Evolutionary conservation across 225 moss, liverwort and hornwort species (phyloP), one percentile per base, ranked within the genome.

Genomic region (Takakia lepidozioides): DNA sequence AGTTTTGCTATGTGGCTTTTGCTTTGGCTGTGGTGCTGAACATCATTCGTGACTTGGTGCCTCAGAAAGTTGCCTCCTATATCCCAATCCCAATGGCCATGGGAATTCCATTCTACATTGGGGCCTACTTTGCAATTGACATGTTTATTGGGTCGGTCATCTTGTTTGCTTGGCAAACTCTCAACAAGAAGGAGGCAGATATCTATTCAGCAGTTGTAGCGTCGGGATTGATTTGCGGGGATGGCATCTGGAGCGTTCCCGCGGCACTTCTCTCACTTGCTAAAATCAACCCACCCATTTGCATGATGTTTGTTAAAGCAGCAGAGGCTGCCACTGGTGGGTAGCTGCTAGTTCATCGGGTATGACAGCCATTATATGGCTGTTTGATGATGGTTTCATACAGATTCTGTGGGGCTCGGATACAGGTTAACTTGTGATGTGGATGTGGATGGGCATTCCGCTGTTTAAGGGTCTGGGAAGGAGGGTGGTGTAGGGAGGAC

Each of bases 41-140:
- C 46, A n/a, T 68, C 0, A 18, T 65, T 19, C 67, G 78, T 4
- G 72, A 78, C 27, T 18, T 65, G 11, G 63, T 56, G 26, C 72
- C 78, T 2, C 3, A 29, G 23, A 78, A 69, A 53, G 67, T 60
- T 24, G 9, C 58, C 3, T 47, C 53, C 32, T 78, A 46, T 13
- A 42, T 78, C 19, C 78, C 78, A 11, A 64, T 72, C 16, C 72
- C 78, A 28, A 78, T 78, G 78, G 78, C 78, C 22, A 68, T 78
- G 72, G 78, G 72, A 20, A 68, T 72, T 27, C 78, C 72, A 1
- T 78, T 78, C 19, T 72, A 78, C 28, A 65, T 78, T 27, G 78
- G 78, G 48, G 78, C 64, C 14, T 57, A 61, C 38, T 78, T 72
- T 42, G 68, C 78, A 19, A 59, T 78, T 10, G 78, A 78, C 58